These are phyloP conservation scores for Ogataea haglerorum DNA, from an alignment of 805 yeast species.

Conservation along the genomic window DNA sequence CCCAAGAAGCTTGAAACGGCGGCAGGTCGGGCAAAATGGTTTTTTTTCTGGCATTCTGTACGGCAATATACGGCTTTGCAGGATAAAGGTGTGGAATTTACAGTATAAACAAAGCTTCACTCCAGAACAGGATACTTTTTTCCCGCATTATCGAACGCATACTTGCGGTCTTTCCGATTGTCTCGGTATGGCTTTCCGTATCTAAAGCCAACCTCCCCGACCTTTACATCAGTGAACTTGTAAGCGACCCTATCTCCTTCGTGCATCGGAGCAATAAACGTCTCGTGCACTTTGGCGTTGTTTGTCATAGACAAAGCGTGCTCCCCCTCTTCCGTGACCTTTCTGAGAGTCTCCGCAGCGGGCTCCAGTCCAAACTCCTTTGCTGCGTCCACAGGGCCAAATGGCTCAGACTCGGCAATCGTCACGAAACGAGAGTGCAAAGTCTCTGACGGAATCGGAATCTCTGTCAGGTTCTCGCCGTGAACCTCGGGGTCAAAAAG, in stretches of 20 bases:
- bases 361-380: constrained; percentile 77
- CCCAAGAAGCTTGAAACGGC: neutral
- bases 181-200: constrained; percentile 91
- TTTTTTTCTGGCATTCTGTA: too few relatives aligned
- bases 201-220: constrained; percentile 85
- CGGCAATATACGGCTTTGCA: neutral
- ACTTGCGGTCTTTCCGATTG: constrained; percentile 76
- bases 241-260: constrained; percentile 70
- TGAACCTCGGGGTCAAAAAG: constrained; percentile 46
- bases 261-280: constrained; percentile 54
- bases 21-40: too few relatives aligned
- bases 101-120: constrained; percentile 5
- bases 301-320: constrained; percentile 33
- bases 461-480: constrained; percentile 85
- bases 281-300: constrained; percentile 30
- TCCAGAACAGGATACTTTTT: constrained; percentile 40
- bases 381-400: constrained; percentile 96
- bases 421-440: constrained; percentile 78
- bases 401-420: constrained; percentile 91
- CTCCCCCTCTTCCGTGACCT: constrained; percentile 59
- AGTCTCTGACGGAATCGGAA: constrained; percentile 85
- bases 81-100: neutral
- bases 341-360: constrained; percentile 74
- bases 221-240: constrained; percentile 72
- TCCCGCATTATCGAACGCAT: constrained; percentile 69